Evolutionary conservation across 169 alveolate species (phyloP).

Genomic region (Plasmodium gonderi): DNA sequence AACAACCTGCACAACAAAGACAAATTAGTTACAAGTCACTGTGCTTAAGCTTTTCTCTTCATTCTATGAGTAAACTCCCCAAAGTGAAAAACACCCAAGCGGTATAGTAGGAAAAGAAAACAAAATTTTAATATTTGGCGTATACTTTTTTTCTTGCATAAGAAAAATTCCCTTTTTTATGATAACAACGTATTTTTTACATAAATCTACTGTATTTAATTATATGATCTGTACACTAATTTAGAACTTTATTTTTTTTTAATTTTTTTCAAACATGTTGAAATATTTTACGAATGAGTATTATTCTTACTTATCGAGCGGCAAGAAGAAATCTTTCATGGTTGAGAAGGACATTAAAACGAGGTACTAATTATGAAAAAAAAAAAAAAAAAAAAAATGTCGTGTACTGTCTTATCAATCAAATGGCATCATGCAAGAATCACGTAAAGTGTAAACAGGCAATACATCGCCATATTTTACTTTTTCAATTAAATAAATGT

Average conservation of each 20-base stretch:
- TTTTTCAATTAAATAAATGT: neutral
- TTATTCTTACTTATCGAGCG: conserved; percentile 14
- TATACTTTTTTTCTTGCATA: neutral
- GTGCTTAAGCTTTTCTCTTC: too few relatives aligned
- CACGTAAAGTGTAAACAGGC: too few relatives aligned
- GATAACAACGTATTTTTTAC: neutral
- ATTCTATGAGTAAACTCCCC: neutral
- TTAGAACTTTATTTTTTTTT: neutral
- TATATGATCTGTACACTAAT: neutral
- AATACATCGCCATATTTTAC: neutral
- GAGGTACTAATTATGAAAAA: conserved; percentile 11
- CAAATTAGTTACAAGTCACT: too few relatives aligned
- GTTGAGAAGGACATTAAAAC: conserved; percentile 66
- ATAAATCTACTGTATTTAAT: neutral
- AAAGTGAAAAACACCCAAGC: neutral
- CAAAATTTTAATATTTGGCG: neutral
- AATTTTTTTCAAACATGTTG: neutral
- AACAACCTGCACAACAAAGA: too few relatives aligned
- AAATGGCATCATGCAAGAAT: too few relatives aligned
- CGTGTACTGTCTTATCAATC: too few relatives aligned
- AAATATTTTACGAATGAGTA: conserved; percentile 53
- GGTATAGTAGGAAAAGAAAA: neutral
- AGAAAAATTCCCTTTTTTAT: neutral
- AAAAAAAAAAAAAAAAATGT: too few relatives aligned
- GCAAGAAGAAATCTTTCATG: conserved; percentile 12